Base-by-base conservation (phyloP, 371 early-diverging fungal species). In the Mucor mucedo region DNA sequence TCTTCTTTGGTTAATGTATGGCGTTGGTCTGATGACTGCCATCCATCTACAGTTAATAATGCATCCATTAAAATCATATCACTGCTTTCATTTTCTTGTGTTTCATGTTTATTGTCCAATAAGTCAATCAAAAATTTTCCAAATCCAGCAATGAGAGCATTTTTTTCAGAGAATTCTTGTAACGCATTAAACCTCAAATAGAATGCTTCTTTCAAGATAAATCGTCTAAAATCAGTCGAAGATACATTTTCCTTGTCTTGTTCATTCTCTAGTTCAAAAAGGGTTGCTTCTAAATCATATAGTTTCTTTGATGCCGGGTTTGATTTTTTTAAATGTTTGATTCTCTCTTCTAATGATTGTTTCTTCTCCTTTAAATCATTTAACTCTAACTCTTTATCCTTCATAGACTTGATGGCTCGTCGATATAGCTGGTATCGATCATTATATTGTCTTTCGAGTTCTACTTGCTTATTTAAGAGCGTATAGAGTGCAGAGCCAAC, bases 121-220 rank as follows among this genome's bases (percentile, higher is more conserved):
- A 67, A 35, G 50, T 77, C 77, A 28, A 71, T 71, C 9, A 77
- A 42, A 27, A 73, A 71, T 41, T 71, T 70, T 3, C 77, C 77
- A 65, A 69, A 71, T 4, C 72, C 72, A 14, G 77, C 71, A 29
- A 77, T 32, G 2, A 77, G 53, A 2, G 73, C 65, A 6, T 59
- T 60, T 41, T 73, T 77, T 29, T 77, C 74, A 7, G 74, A 69
- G 63, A 62, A 73, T 58, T 73, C 77, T 52, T 64, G 60, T 54
- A 73, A 52, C 1, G 77, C 77, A 63, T 77, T 77, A 40, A 77
- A 77, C 9, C 69, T 57, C 21, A 73, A 16, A 50, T 77, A 77
- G 29, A 73, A 77, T 2, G 77, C 77, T 39, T 77, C 77, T 2
- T 67, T 60, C 14, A 77, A 55, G 21, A 71, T 69, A 33, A 66